Evolutionary conservation across 768 basidiomycete species (phyloP).

Genomic region (Lactarius tabidus): DNA sequence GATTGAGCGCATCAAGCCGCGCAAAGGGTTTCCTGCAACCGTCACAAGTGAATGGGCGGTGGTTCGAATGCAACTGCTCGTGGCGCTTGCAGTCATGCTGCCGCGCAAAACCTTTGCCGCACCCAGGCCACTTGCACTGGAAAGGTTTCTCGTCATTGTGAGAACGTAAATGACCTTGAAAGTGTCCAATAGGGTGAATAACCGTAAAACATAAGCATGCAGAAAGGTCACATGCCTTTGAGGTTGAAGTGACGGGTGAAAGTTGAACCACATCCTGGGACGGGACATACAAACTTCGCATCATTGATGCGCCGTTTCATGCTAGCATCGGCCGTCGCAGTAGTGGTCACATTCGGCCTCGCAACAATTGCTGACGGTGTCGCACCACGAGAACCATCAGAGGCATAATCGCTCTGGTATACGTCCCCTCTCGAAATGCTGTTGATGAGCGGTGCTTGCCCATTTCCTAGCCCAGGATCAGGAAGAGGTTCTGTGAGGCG

Average conservation of each 20-base stretch:
- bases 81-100: constrained; percentile 98
- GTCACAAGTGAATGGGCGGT: constrained; percentile 88
- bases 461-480: constrained; percentile 3
- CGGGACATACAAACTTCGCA: constrained; percentile 85
- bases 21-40: constrained; percentile 94
- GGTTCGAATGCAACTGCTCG: constrained; percentile 90
- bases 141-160: constrained; percentile 95
- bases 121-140: constrained; percentile 92
- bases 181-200: not conserved
- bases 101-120: constrained; percentile 88
- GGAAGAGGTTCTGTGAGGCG: constrained; percentile 46
- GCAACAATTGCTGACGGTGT: constrained; percentile 35
- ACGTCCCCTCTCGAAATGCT: constrained; percentile 1
- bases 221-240: constrained; percentile 54
- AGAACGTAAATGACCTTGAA: constrained; percentile 82
- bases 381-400: constrained; percentile 23
- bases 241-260: constrained; percentile 94
- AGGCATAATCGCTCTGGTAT: constrained; percentile 7
- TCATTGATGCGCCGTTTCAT: constrained; percentile 83
- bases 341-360: constrained; percentile 87
- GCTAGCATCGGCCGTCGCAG: constrained; percentile 83
- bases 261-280: constrained; percentile 94
- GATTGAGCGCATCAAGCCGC: constrained; percentile 88
- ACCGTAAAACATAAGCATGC: not conserved
- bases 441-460: constrained; percentile 1